Evolutionary conservation across 2,329 filamentous ascomycete genomes (phyloP).

Genomic region (Colletotrichum karsti): DNA sequence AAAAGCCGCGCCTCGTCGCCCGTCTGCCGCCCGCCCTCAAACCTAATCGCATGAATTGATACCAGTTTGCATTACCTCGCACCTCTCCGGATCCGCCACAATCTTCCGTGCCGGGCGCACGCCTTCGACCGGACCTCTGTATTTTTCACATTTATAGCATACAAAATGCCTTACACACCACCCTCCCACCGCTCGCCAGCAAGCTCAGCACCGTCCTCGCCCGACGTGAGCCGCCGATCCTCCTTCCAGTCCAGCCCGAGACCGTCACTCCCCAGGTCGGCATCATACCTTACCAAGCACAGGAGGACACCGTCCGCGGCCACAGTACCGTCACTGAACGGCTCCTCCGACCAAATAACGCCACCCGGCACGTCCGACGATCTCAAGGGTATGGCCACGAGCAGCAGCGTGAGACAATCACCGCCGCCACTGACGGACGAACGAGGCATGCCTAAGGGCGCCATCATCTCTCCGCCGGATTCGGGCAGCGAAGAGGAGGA

Average conservation of each 20-base stretch:
- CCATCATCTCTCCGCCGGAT: slow-evolving; percentile 91
- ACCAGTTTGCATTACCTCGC: slow-evolving; percentile 23
- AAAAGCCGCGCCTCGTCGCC: slow-evolving; percentile 2
- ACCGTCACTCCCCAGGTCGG: slow-evolving; percentile 68
- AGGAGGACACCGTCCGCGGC: slow-evolving; percentile 63
- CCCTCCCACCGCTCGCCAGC: slow-evolving; percentile 73
- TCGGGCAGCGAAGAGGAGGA: slow-evolving; percentile 85
- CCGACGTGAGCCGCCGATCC: slow-evolving; percentile 64
- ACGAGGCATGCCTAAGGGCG: slow-evolving; percentile 79
- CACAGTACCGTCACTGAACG: slow-evolving; percentile 34
- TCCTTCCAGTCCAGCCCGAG: slow-evolving; percentile 61
- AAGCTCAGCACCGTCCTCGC: slow-evolving; percentile 65
- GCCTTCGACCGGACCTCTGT: neutral
- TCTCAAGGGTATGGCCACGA: slow-evolving; percentile 55
- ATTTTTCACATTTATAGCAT: slow-evolving; percentile 19
- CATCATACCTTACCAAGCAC: slow-evolving; percentile 72
- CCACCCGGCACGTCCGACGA: slow-evolving; percentile 60
- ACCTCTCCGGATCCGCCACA: neutral
- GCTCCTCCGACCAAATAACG: slow-evolving; percentile 48
- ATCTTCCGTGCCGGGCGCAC: slow-evolving; percentile 18
- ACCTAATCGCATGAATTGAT: slow-evolving; percentile 29
- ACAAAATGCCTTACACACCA: slow-evolving; percentile 85
- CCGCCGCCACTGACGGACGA: slow-evolving; percentile 81
- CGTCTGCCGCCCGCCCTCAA: neutral
- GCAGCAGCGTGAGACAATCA: slow-evolving; percentile 79